phyloP scores from a whole-genome alignment of 2,329 filamentous ascomycete genomes.

The Fusarium vanettenii region DNA sequence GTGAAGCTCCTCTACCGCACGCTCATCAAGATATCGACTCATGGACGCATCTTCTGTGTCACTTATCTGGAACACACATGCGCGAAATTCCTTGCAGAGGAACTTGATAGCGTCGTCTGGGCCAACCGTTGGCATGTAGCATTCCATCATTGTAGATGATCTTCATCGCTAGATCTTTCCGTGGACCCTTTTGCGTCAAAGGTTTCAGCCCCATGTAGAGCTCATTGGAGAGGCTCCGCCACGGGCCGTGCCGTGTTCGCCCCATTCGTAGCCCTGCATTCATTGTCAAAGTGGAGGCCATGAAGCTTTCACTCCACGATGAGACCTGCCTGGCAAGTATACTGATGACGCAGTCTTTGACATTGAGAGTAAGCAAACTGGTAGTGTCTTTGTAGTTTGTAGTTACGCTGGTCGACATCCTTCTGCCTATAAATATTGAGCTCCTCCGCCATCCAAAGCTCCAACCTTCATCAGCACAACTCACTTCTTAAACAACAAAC shows the following conservation, averaged over 20 bases:
- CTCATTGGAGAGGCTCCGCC: neutral
- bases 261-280: neutral
- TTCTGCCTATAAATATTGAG: neutral
- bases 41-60: neutral
- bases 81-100: neutral
- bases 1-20: neutral
- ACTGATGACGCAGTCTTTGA: neutral
- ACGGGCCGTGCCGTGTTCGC: neutral
- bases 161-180: neutral
- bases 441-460: neutral
- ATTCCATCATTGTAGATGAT: neutral
- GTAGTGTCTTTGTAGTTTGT: neutral
- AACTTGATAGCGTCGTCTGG: neutral
- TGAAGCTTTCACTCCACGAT: neutral
- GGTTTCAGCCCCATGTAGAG: neutral
- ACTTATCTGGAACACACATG: neutral
- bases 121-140: neutral
- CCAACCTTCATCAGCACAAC: neutral
- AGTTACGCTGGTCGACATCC: neutral
- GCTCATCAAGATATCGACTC: neutral
- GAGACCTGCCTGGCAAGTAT: neutral
- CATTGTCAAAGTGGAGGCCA: neutral
- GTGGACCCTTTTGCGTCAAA: neutral
- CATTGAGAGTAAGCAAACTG: neutral
- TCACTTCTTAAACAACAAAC: neutral